These are phyloP conservation scores for Decorospora gaudefroyi DNA, from an alignment of 2,329 filamentous ascomycete genomes.

Conservation along the genomic window DNA sequence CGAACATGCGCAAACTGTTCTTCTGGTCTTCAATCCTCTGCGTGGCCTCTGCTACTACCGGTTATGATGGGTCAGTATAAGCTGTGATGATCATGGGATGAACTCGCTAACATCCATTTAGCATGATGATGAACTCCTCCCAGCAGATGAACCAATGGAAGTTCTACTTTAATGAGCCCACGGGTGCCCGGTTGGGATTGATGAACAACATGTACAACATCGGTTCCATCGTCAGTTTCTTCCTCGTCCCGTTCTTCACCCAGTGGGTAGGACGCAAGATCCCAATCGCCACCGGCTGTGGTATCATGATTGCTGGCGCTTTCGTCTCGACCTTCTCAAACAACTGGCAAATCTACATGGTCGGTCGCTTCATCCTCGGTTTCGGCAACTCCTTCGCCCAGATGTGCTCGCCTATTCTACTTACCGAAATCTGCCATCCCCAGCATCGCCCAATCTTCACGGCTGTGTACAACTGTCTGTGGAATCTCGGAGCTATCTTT, in stretches of 20 bases:
- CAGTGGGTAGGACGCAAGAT: conserved; percentile 52
- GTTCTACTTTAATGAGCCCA: conserved; percentile 46
- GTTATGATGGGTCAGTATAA: conserved; percentile 57
- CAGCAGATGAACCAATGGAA: conserved; percentile 49
- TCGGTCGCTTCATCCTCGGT: conserved; percentile 64
- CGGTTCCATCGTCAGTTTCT: conserved; percentile 47
- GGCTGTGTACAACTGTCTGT: conserved; percentile 69
- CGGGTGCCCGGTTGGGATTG: conserved; percentile 50
- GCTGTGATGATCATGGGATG: too few species aligned
- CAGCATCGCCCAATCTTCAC: conserved; percentile 68
- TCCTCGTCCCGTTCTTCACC: conserved; percentile 44
- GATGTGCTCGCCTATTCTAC: conserved; percentile 65
- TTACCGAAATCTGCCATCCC: conserved; percentile 69
- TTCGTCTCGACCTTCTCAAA: conserved; percentile 32
- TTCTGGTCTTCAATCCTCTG: conserved; percentile 57
- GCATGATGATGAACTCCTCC: conserved; percentile 52
- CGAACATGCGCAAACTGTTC: conserved; percentile 61
- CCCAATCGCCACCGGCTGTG: conserved; percentile 50
- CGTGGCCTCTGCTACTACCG: conserved; percentile 61
- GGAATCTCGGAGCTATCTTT: conserved; percentile 63
- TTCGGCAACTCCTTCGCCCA: conserved; percentile 69
- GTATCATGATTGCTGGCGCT: conserved; percentile 53
- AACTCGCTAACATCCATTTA: conserved; percentile 25
- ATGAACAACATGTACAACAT: conserved; percentile 53
- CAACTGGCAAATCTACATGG: conserved; percentile 56